Conservation (phyloP, 169 alveolate genomes). For the Eimeria necatrix region DNA sequence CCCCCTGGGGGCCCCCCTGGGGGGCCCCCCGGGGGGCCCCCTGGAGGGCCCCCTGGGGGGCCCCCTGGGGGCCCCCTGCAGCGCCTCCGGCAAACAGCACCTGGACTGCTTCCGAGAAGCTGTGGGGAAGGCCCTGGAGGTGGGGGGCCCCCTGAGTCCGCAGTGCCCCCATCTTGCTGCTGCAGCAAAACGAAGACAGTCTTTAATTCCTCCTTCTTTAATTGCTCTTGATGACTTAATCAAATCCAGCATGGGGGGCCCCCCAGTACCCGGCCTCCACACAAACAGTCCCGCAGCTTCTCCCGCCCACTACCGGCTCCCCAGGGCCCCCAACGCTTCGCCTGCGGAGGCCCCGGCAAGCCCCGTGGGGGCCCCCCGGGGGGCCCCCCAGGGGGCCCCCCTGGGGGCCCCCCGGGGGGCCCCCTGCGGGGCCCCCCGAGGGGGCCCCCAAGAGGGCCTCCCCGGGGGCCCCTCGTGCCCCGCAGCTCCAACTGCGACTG, state of each 20-base stretch:
- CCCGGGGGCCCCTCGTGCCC: not conserved
- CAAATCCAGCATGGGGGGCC: conserved; percentile 35
- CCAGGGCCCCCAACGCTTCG: no score
- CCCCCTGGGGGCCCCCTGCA: conserved; percentile 57
- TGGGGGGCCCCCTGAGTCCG: not conserved
- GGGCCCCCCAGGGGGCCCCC: not conserved
- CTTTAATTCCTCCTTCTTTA: conserved; percentile 23
- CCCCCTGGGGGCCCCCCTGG: no score
- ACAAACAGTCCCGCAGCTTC: conserved; percentile 1
- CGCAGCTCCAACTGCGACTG: not conserved
- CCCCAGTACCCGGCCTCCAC: conserved; percentile 10
- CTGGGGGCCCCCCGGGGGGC: not conserved
- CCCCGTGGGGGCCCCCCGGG: conserved; percentile 11
- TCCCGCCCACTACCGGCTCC: no score
- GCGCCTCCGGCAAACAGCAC: not conserved
- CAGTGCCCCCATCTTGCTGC: conserved; percentile 22
- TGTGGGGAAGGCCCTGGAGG: not conserved
- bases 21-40: not conserved
- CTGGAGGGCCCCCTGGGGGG: not conserved
- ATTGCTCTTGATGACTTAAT: not conserved
- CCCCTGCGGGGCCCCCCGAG: not conserved
- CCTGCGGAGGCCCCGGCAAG: not conserved
- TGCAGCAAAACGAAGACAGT: not conserved
- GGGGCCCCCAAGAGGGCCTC: conserved; percentile 10
- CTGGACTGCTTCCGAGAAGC: conserved; percentile 11